Conservation (phyloP, 805 yeast genomes). For the Teunomyces cretensis region DNA sequence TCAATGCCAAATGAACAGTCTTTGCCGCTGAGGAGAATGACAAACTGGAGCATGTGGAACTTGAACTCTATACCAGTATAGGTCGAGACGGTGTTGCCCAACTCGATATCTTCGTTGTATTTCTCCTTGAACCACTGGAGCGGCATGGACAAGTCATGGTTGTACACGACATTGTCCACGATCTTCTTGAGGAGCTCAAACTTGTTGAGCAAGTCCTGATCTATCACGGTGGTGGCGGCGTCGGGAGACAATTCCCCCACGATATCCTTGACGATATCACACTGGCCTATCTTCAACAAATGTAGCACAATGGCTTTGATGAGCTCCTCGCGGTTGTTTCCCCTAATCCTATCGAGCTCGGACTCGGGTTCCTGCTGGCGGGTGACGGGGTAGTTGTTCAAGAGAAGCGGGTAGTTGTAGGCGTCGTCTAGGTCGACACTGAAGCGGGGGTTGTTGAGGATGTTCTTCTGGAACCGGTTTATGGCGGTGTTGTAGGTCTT, state of each 20-base stretch:
- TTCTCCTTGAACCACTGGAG: conserved; percentile 33
- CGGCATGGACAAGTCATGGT: conserved; percentile 33
- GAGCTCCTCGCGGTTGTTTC: conserved; percentile 29
- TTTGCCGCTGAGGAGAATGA: conserved; percentile 26
- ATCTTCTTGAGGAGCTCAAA: conserved; percentile 31
- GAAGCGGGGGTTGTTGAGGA: conserved; percentile 27
- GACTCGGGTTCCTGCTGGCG: not conserved
- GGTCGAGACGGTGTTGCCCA: not conserved
- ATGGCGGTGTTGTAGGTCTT: conserved; percentile 37
- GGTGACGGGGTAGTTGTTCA: conserved; percentile 25
- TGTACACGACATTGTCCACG: conserved; percentile 30
- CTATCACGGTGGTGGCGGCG: conserved; percentile 17
- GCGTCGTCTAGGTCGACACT: conserved; percentile 39
- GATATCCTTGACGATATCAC: conserved; percentile 33
- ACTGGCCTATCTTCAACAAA: conserved; percentile 40
- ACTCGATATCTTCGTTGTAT: conserved; percentile 14
- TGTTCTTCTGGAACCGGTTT: conserved; percentile 33
- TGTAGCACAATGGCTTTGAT: conserved; percentile 39
- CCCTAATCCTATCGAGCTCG: conserved; percentile 11
- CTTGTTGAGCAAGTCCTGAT: conserved; percentile 20
- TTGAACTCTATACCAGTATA: conserved; percentile 35
- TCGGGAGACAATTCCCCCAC: conserved; percentile 19
- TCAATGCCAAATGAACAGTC: conserved; percentile 13
- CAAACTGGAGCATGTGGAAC: conserved; percentile 40
- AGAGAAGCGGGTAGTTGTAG: conserved; percentile 36